Base-by-base conservation (phyloP, 2,329 filamentous ascomycete species). In the Domatiomyces catenatus region DNA sequence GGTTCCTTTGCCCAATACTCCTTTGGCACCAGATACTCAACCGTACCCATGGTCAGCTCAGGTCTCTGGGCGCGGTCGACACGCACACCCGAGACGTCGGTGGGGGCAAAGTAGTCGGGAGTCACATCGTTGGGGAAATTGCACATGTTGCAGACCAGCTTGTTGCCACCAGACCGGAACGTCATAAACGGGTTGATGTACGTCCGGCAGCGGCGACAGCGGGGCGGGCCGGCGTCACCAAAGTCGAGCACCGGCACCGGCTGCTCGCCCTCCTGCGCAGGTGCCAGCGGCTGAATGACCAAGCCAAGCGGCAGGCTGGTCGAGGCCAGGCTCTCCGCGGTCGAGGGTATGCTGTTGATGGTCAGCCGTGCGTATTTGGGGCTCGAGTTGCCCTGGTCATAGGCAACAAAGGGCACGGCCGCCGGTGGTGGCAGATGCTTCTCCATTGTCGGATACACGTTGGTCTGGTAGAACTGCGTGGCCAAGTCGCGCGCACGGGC, bases 171-270 rank as follows among this genome's bases (percentile, higher is more conserved):
- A 15, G 84, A 83, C 52, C 84, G 79, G 75, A 98, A 98, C 63
- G 89, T 85, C 92, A 98, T 96, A 65, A 98, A 98, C 1, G 92
- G 92, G 63, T 98, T 98, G 70, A 98, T 93, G 69, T 98, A 98
- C 12, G 90, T 84, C 63, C 92, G 79, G 71, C 92, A 98, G 69
- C 92, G 77, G 61, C 86, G 80, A 68, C 92, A 98, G 65, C 92
- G 79, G 19, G 92, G 92, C 42, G 92, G 92, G 0, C 92, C 92
- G 42, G 72, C 71, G 43, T 95, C 88, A 47, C 92, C 92, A 73
- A 96, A 98, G 68, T 98, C 92, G 20, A 98, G 75, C 3, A 98
- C 84, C 0, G 92, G 92, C 50, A 98, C 83, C 1, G 87, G 79
- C 47, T 83, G 75, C 68, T 98, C 92, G 48, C 92, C 90, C 20